Base-by-base conservation (phyloP, 306 rosid species). In the Bauhinia variegata region DNA sequence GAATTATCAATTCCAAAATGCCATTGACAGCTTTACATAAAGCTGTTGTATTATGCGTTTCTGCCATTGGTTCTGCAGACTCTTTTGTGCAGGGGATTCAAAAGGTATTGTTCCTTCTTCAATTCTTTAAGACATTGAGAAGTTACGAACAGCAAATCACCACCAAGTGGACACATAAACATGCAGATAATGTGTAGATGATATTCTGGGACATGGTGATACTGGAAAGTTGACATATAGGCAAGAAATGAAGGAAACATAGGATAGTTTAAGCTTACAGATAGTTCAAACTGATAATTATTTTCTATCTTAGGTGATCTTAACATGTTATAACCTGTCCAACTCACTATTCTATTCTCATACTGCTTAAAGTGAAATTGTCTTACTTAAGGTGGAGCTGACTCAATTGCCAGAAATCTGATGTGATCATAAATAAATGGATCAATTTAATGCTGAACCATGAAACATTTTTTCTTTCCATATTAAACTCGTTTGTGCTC, bases 41-140 rank as follows among this genome's bases (percentile, higher is more conserved):
- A 46, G 80, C 81, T 44, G 31, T 67, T 52, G 67, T 84, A 68
- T 77, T 89, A 68, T 92, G 98, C 2, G 80, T 89, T 61, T 87
- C 97, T 60, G 96, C 97, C 63, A 81, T 93, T 75, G 98, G 87
- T 72, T 93, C 97, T 74, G 85, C 98, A 11, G 82, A 84, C 49
- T 63, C 97, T 65, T 88, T 93, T 79, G 97, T 80, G 75, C 78
- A 67, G 82, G 85, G 70, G 38, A 73, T 86, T 47, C 84, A 76
- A 74, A 83, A 86, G 97, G 97, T 89, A 81, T 53, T 56, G 31
- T 41, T 71, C 79, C 43, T n/a, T 13, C 56, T 50, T 14, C 50
- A 8, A 18, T 33, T 68, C 47, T 72, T 36, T 53, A 54, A 54
- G 43, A 34, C 48, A 14, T 17, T 23, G 9, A 61, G 61, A 49